Conservation (phyloP, 768 basidiomycete genomes). For the Nevesoporus exiguus region DNA sequence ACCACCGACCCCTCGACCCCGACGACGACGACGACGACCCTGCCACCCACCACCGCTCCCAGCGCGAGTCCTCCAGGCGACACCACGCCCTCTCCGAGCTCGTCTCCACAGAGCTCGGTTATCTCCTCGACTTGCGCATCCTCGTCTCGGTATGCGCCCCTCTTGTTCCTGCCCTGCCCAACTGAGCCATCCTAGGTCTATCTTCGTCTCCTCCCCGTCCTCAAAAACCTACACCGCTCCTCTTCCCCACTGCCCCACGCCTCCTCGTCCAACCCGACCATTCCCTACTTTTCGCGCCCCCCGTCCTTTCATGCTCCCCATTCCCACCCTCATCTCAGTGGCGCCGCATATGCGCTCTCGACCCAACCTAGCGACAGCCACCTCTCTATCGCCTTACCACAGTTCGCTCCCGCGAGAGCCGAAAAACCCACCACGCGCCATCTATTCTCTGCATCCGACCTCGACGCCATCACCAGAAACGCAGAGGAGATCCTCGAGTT, state of each 20-base stretch:
- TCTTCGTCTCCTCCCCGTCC: conserved; percentile 52
- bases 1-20: no score
- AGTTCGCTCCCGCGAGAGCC: conserved; percentile 20
- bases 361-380: conserved; percentile 17
- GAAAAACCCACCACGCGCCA: conserved; percentile 40
- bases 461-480: conserved; percentile 62
- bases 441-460: conserved; percentile 55
- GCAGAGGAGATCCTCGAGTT: conserved; percentile 61
- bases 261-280: conserved; percentile 28
- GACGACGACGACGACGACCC: background rate
- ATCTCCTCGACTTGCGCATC: conserved; percentile 72
- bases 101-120: conserved; percentile 79
- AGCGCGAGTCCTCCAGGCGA: conserved; percentile 16
- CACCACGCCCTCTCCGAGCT: conserved; percentile 84
- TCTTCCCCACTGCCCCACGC: conserved; percentile 14
- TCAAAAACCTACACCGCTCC: conserved; percentile 37
- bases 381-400: conserved; percentile 1
- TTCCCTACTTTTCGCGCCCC: conserved; percentile 35
- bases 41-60: background rate
- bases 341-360: conserved; percentile 9
- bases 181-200: conserved; percentile 49
- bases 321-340: conserved; percentile 36
- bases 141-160: conserved; percentile 64
- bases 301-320: conserved; percentile 40
- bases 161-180: background rate